Evolutionary conservation across 2,329 filamentous ascomycete genomes (phyloP), one percentile per base, ranked within the genome.

Genomic region (Hypoxylon sp.): DNA sequence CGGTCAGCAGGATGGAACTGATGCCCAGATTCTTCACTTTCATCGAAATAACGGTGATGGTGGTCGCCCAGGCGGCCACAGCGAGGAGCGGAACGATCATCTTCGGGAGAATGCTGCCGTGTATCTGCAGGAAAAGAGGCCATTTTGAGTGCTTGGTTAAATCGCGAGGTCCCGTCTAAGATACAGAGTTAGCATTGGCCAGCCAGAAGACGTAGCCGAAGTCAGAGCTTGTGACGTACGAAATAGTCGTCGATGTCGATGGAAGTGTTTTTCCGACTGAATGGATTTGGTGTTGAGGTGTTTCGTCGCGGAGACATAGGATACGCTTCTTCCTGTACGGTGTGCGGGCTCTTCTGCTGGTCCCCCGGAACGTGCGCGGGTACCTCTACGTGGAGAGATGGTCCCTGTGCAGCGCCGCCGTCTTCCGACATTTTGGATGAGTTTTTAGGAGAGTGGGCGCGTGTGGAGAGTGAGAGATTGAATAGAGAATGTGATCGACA

Each of bases 81-180:
- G 84, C 76, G 4, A 81, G 20, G 21, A 92, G 69, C 0, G 89
- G 89, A 4, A 92, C 66, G 23, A 91, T 81, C 85, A 92, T 85
- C 66, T 89, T 87, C 8, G 89, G 89, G 43, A 87, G 74, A 58
- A 74, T 85, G 62, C 85, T 89, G 61, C 89, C 89, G 67, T 91
- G 88, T 72, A 92, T 78, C 57, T 88, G 86, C 64, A 92, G 71
- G 68, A 91, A 90, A 61, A 86, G 80, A 6, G 89, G 89, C 80
- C 88, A 87, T 79, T 90, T 91, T 17, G 88, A 91, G 70, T 91
- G 88, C 63, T 84, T 83, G 48, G 84, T 77, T 54, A 89, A 81
- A 69, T 91, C 85, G 57, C 86, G 80, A 46, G 89, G 89, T 9
- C 83, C 83, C 11, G 68, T 69, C 74, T 76, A 32, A 9, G 9